Evolutionary conservation across 192 early-diverging fungal species (phyloP), one percentile per base, ranked within the genome.

Genomic region (Cetraspora pellucida): DNA sequence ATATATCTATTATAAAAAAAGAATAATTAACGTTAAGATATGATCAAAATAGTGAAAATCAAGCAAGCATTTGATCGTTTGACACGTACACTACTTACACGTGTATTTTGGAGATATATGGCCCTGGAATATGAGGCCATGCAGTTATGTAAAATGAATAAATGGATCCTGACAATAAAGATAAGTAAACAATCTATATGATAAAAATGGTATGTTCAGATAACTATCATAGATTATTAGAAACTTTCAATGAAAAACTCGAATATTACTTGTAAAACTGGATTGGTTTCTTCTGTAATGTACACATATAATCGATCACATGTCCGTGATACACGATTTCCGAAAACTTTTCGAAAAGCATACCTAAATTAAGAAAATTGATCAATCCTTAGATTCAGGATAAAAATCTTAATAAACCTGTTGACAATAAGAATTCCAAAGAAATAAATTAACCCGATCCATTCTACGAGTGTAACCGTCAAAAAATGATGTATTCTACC

Each of bases 41-140:
- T n/a, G 16, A 19, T 7, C 43, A 4, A 54, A 19, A 54, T 54
- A 54, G 19, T 3, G 50, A 54, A 19, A 54, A 54, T 19, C 19
- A n/a, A 54, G 19, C 19, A 54, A 54, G 5, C 19, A 54, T 4
- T 19, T 54, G 5, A 19, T 7, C 37, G 13, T 28, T 28, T 61
- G 59, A 61, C 28, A 65, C 31, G 63, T 44, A 65, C 63, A 65
- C 31, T 65, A 52, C 78, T 79, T 82, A 83, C 82, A 72, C 17
- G 57, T 83, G 82, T 43, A 80, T 75, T 28, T 46, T 30, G 21
- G 67, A 60, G n/a, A 84, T 58, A 60, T 79, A 84, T 5, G 73
- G 77, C 8, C 78, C 78, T 19, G 82, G 82, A 6, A 84, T 70
- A 71, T 82, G 72, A 6, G 71, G 75, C 71, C 75, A 77, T 57